Percentiles rank a stretch among this genome's conserved stretches.
phyloP scores from a whole-genome alignment of 2,329 filamentous ascomycete species.

The Fusarium longipes region DNA sequence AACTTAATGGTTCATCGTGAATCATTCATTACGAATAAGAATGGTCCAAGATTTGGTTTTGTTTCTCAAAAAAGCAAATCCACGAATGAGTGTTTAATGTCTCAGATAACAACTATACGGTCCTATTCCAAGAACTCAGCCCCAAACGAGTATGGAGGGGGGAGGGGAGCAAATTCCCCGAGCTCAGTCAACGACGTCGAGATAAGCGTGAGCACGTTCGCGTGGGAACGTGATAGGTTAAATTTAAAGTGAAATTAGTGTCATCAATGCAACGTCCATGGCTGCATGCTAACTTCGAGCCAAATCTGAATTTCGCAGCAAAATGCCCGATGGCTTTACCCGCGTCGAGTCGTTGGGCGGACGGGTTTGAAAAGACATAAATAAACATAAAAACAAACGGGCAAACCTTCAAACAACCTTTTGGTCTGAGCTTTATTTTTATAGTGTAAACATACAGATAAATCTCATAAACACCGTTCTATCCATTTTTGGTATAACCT shows the following conservation, averaged over 20 bases:
- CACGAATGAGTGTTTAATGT: not conserved
- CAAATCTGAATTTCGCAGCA: not conserved
- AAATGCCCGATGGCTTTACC: conserved; percentile 7
- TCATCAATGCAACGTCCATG: conserved; percentile 6
- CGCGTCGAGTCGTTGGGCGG: conserved; percentile 2
- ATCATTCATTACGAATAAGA: conserved; percentile 1
- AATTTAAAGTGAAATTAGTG: conserved; percentile 3
- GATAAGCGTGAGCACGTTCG: conserved; percentile 18
- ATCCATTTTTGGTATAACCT: conserved; percentile 48
- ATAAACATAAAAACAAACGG: not conserved
- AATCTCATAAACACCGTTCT: conserved; percentile 43
- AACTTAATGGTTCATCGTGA: conserved; percentile 13
- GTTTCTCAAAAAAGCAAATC: not conserved
- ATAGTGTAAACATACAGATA: conserved; percentile 20
- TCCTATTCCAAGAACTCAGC: not conserved
- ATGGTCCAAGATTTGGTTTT: conserved; percentile 1
- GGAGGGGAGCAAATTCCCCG: not conserved
- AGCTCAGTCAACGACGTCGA: conserved; percentile 9
- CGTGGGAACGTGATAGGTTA: not conserved
- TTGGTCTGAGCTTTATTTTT: conserved; percentile 1
- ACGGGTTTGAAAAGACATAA: not conserved
- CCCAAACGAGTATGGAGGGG: not conserved
- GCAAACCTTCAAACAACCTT: not conserved
- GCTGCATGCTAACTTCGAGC: not conserved
- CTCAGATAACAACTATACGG: conserved; percentile 12